Evolutionary conservation across 805 yeast genomes (phyloP).

Genomic region (Kodamaea leandrae): DNA sequence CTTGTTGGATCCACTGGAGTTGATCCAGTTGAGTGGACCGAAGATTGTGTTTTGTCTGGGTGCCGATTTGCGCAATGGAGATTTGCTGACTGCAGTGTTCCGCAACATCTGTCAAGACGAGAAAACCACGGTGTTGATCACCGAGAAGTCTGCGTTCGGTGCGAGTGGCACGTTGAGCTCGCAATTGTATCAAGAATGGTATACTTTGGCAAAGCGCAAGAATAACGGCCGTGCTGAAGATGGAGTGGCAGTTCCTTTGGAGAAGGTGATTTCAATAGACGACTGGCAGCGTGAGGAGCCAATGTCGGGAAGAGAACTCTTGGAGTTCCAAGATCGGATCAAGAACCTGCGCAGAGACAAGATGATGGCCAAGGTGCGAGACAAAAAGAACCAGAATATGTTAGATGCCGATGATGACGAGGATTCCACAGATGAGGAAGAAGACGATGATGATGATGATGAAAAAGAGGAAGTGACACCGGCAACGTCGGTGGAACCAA

Average conservation of each 20-base stretch:
- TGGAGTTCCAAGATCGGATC: conserved; percentile 45
- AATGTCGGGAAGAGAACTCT: conserved; percentile 50
- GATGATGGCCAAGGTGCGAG: conserved; percentile 40
- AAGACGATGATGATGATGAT: conserved; percentile 30
- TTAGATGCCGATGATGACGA: conserved; percentile 38
- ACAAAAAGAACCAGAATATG: conserved; percentile 37
- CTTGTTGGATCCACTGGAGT: conserved; percentile 53
- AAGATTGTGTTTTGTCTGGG: conserved; percentile 81
- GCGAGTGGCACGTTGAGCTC: conserved; percentile 43
- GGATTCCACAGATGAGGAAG: conserved; percentile 33
- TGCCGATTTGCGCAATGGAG: conserved; percentile 60
- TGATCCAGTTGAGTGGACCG: conserved; percentile 58
- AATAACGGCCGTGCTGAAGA: conserved; percentile 48
- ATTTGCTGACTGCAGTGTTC: conserved; percentile 51
- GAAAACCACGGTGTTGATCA: conserved; percentile 67
- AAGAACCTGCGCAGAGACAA: conserved; percentile 45
- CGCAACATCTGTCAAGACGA: conserved; percentile 59
- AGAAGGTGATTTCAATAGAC: conserved; percentile 39
- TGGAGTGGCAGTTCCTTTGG: conserved; percentile 58
- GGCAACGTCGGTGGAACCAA: conserved; percentile 12
- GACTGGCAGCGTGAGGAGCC: conserved; percentile 48
- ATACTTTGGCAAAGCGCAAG: conserved; percentile 32
- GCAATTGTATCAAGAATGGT: conserved; percentile 56
- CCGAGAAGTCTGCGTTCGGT: conserved; percentile 59
- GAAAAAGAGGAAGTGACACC: conserved; percentile 13